phyloP scores from a whole-genome alignment of 495 filamentous ascomycete species.

The Hypoxylon subgilvum region DNA sequence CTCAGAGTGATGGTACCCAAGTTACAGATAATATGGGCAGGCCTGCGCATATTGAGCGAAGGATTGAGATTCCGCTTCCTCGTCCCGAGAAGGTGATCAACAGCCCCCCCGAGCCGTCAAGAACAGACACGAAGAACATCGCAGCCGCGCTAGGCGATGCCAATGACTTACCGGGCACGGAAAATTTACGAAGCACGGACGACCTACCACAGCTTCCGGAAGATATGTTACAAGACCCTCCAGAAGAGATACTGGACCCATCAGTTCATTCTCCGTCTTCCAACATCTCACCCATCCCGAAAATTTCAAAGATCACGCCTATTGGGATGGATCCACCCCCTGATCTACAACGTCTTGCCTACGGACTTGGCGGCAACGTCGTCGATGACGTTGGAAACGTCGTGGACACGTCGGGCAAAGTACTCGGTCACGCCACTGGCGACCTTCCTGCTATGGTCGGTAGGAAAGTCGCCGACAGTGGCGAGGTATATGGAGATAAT shows the following conservation, averaged over 20 bases:
- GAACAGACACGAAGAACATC: conserved; percentile 17
- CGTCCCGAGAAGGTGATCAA: conserved; percentile 13
- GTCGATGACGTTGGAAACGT: conserved; percentile 75
- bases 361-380: conserved; percentile 73
- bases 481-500: conserved; percentile 53
- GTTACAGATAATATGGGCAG: conserved; percentile 38
- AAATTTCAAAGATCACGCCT: conserved; percentile 38
- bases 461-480: conserved; percentile 48
- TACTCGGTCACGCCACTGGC: conserved; percentile 53
- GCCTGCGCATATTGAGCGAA: conserved; percentile 37
- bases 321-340: conserved; percentile 32
- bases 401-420: conserved; percentile 64
- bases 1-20: conserved; percentile 5
- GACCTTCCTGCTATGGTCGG: conserved; percentile 57
- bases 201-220: conserved; percentile 27
- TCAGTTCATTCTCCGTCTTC: conserved; percentile 36
- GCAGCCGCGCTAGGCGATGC: conserved; percentile 24
- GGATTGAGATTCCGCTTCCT: conserved; percentile 40
- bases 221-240: conserved; percentile 33
- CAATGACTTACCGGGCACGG: conserved; percentile 26
- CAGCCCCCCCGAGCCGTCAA: conserved; percentile 8
- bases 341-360: conserved; percentile 46
- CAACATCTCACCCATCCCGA: conserved; percentile 39
- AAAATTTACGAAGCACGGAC: conserved; percentile 25
- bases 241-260: conserved; percentile 39